A percentile compares a stretch with the other conserved stretches of the same genome.
These are phyloP conservation scores for Fagopyrum esculentum DNA, from an alignment of 148 eudicot genomes.

Conservation along the genomic window DNA sequence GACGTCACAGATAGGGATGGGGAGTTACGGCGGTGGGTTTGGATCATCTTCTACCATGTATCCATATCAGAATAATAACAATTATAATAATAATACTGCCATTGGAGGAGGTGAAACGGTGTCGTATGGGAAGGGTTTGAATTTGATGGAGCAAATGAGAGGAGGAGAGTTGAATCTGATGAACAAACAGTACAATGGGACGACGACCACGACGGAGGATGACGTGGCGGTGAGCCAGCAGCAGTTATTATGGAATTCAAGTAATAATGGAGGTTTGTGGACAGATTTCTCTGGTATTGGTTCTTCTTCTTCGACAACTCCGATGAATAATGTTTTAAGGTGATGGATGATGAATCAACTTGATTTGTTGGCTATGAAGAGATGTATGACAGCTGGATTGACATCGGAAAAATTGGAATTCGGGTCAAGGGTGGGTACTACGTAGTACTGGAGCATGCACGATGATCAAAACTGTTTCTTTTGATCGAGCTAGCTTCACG, in stretches of 20 bases:
- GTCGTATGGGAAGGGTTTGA: neutral
- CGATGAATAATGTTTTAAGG: neutral
- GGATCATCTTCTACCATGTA: neutral
- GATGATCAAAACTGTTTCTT: neutral
- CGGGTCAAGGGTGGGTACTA: neutral
- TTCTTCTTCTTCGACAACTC: neutral
- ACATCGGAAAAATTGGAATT: neutral
- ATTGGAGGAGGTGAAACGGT: neutral
- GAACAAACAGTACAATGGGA: neutral
- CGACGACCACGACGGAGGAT: neutral
- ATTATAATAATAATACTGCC: neutral
- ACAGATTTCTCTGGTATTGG: neutral
- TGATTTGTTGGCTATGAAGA: neutral
- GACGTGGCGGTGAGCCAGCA: neutral
- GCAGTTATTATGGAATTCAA: neutral
- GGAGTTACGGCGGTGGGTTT: neutral
- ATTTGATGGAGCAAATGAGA: neutral
- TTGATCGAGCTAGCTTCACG: neutral
- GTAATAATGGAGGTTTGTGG: neutral
- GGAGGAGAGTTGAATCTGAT: neutral
- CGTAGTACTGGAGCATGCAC: too few relatives aligned
- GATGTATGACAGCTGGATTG: neutral
- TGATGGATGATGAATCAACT: neutral
- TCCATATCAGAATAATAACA: neutral
- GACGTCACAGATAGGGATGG: slow-evolving; percentile 17